Base-by-base conservation (phyloP, 352 stramenopile species). In the Phytophthora quininea region DNA sequence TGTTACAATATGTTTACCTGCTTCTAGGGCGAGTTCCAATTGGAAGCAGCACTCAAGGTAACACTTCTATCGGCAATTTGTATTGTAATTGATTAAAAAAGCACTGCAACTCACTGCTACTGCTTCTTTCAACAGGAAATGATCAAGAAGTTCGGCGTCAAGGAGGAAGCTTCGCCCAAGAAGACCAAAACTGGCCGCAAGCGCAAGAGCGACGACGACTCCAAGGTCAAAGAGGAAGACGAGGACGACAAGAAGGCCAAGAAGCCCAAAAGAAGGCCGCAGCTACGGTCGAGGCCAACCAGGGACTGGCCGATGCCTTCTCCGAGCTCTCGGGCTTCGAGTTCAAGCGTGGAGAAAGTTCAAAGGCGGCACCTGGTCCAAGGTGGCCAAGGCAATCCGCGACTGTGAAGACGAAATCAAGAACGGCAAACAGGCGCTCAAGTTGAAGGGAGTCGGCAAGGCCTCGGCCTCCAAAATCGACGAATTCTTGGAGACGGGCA, bases 321-420 rank as follows among this genome's bases (percentile, higher is more conserved):
- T 62, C 72, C 1, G 89, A 96, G 63, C 80, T 96, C 32, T 89
- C 87, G n/a, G 82, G 83, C 24, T 95, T 95, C 52, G 86, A 96
- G 50, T 96, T 95, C 68, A 95, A 96, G 80, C 84, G 86, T 30
- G 87, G 87, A 2, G 89, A 96, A 49, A 78, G 53, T 95, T 96
- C 72, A 95, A 94, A 65, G 89, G 87, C 54, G 86, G 82, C 45
- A 94, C 89, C 1, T 96, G 87, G 84, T 93, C 88, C 40, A 96
- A 96, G 64, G 89, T 95, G 12, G 86, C 87, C 46, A 94, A 93
- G 62, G 86, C 89, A 4, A 90, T 96, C 48, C 85, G 85, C 27
- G 86, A 95, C 32, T 69, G 73, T 49, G 84, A 92, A 40, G 68
- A 77, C 3, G 67, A 73, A 29, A 88, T 96, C 74, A 77, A 62